Conservation (phyloP, 495 filamentous ascomycete genomes). For the Aspergillus affinis region DNA sequence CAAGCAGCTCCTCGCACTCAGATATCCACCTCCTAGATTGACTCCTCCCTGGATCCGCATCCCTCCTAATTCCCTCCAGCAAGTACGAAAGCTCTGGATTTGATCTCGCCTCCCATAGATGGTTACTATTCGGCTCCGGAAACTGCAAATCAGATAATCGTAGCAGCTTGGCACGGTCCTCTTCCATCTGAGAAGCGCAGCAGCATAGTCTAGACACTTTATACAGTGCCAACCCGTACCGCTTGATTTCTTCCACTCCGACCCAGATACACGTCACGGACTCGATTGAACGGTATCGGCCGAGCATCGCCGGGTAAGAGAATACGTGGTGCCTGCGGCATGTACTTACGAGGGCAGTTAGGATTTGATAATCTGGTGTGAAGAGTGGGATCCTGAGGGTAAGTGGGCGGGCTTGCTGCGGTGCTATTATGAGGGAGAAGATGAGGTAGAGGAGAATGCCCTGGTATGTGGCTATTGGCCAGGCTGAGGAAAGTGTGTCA, state of each 20-base stretch:
- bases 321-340: constrained; percentile 16
- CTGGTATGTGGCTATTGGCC: constrained; percentile 18
- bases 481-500: constrained; percentile 4
- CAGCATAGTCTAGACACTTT: constrained; percentile 11
- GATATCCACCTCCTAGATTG: constrained; percentile 2
- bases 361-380: constrained; percentile 3
- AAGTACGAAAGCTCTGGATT: constrained; percentile 8
- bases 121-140: constrained; percentile 5
- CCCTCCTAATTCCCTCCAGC: background rate
- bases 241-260: constrained; percentile 18
- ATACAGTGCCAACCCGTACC: constrained; percentile 13
- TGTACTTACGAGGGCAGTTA: constrained; percentile 9
- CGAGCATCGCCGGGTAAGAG: constrained; percentile 15
- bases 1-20: background rate
- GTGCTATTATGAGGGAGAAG: constrained; percentile 1
- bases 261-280: constrained; percentile 19
- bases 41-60: background rate
- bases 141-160: constrained; percentile 9
- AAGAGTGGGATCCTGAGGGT: background rate
- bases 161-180: background rate
- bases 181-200: background rate
- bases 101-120: constrained; percentile 14
- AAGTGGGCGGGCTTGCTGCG: background rate
- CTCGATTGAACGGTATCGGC: constrained; percentile 11
- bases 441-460: constrained; percentile 19